phyloP scores from a whole-genome alignment of 2,329 filamentous ascomycete genomes.

The Colletotrichum kahawae region DNA sequence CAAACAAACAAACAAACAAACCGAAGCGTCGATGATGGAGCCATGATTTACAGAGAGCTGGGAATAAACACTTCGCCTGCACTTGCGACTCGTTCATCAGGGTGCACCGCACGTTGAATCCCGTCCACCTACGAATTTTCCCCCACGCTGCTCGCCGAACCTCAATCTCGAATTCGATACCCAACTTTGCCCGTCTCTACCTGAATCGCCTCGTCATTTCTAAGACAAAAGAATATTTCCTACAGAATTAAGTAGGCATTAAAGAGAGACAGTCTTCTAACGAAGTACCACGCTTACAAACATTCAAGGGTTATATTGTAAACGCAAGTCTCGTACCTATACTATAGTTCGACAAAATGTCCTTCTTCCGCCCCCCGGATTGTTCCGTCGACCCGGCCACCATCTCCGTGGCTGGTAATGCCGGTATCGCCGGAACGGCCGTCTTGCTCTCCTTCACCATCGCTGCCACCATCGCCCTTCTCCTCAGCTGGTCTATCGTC shows the following conservation, averaged over 20 bases:
- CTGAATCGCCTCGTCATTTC: neutral
- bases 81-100: neutral
- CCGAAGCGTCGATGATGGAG: neutral
- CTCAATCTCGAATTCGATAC: neutral
- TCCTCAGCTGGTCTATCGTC: conserved; percentile 61
- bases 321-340: neutral
- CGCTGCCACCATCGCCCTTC: conserved; percentile 62
- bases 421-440: conserved; percentile 62
- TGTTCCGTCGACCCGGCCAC: conserved; percentile 16
- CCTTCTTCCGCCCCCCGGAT: neutral
- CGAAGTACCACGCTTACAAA: neutral
- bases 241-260: neutral
- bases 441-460: conserved; percentile 71
- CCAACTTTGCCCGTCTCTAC: neutral
- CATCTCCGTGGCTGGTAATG: conserved; percentile 55
- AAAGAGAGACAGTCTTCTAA: neutral
- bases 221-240: neutral
- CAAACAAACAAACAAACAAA: neutral
- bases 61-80: neutral
- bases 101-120: neutral
- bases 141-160: neutral
- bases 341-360: neutral
- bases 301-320: neutral
- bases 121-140: neutral
- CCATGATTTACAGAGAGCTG: neutral